phyloP scores from a whole-genome alignment of 2,329 filamentous ascomycete species.

The Fusarium anguioides region DNA sequence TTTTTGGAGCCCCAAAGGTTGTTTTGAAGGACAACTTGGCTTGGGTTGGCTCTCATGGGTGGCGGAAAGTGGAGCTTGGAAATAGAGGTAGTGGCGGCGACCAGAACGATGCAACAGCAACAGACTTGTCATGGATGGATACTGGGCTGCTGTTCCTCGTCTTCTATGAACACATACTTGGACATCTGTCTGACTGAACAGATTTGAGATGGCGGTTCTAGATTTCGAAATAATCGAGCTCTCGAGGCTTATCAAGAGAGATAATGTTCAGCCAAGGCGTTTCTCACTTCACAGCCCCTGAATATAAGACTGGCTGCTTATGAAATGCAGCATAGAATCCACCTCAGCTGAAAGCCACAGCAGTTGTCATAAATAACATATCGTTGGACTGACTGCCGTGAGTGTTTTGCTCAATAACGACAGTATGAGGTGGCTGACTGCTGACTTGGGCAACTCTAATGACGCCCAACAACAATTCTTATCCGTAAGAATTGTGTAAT shows the following conservation, averaged over 20 bases:
- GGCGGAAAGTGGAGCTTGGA: conserved; percentile 26
- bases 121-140: neutral
- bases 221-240: neutral
- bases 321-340: conserved; percentile 12
- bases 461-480: conserved; percentile 15
- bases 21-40: conserved; percentile 13
- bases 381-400: conserved; percentile 8
- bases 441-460: conserved; percentile 18
- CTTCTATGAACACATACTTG: neutral
- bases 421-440: conserved; percentile 2
- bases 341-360: conserved; percentile 36
- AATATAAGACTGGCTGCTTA: conserved; percentile 22
- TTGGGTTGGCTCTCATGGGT: conserved; percentile 3
- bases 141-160: neutral
- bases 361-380: conserved; percentile 26
- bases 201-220: conserved; percentile 1
- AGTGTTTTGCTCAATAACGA: conserved; percentile 1
- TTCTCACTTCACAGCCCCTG: conserved; percentile 17
- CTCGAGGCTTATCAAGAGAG: conserved; percentile 3
- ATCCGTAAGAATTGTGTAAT: conserved; percentile 1
- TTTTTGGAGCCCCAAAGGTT: conserved; percentile 27
- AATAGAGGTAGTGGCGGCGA: conserved; percentile 32
- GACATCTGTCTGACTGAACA: neutral
- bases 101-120: conserved; percentile 5
- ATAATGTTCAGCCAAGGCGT: conserved; percentile 26